Conservation (phyloP, 2,329 filamentous ascomycete genomes). For the Talaromyces pinophilus region DNA sequence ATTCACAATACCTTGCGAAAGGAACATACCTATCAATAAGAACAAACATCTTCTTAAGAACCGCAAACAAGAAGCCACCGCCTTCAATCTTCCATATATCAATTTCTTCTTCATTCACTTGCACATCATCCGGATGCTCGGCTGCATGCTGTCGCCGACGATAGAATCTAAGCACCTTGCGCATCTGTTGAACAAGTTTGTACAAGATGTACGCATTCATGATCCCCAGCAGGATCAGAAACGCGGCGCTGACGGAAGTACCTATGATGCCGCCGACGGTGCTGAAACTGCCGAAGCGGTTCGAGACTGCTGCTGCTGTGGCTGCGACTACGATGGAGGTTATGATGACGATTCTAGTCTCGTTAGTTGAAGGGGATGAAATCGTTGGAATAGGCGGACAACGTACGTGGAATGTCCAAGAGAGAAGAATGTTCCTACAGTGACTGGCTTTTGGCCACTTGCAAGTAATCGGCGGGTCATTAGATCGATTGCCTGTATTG, state of each 20-base stretch:
- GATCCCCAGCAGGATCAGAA: slow-evolving; percentile 76
- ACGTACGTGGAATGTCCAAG: slow-evolving; percentile 79
- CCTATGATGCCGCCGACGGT: slow-evolving; percentile 85
- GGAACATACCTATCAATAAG: slow-evolving; percentile 58
- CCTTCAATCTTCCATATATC: slow-evolving; percentile 70
- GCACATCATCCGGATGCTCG: slow-evolving; percentile 51
- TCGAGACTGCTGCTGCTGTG: slow-evolving; percentile 78
- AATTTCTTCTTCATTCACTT: slow-evolving; percentile 48
- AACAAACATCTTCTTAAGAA: slow-evolving; percentile 75
- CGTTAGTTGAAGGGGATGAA: background rate
- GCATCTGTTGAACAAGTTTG: slow-evolving; percentile 70
- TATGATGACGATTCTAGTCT: slow-evolving; percentile 69
- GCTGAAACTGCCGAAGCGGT: slow-evolving; percentile 77
- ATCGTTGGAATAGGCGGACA: too few species aligned
- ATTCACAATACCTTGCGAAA: background rate
- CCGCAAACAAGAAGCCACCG: slow-evolving; percentile 69
- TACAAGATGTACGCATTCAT: slow-evolving; percentile 86
- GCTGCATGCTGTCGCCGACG: slow-evolving; percentile 26
- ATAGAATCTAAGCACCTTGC: slow-evolving; percentile 54
- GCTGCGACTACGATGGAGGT: slow-evolving; percentile 92
- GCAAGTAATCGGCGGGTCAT: slow-evolving; percentile 90
- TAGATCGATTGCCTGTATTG: slow-evolving; percentile 74
- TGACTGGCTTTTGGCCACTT: slow-evolving; percentile 79
- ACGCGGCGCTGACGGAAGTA: slow-evolving; percentile 78
- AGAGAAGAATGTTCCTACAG: slow-evolving; percentile 92